phyloP scores from a whole-genome alignment of 768 basidiomycete species.

The Psilocybe subaeruginosa region DNA sequence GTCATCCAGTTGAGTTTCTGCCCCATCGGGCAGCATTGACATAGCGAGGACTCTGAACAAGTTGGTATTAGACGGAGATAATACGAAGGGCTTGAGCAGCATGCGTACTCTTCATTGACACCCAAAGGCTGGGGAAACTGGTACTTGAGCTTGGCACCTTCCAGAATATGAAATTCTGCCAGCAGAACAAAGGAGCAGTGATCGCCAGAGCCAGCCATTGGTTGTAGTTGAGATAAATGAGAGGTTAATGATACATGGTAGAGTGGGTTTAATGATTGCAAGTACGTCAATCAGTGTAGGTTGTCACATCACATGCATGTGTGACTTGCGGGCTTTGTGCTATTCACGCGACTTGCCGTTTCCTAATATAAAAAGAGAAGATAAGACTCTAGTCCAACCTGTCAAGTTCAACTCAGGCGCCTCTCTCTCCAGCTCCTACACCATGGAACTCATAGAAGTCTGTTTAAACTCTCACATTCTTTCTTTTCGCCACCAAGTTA shows the following conservation, averaged over 20 bases:
- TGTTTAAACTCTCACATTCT: constrained; percentile 17
- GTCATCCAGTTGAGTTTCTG: constrained; percentile 92
- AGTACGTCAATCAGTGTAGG: not conserved
- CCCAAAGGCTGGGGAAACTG: constrained; percentile 96
- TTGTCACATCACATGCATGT: not conserved
- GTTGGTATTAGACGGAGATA: constrained; percentile 11
- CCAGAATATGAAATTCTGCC: constrained; percentile 98
- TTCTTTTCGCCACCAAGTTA: constrained; percentile 25
- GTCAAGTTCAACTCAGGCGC: too few species aligned
- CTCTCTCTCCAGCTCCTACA: too few species aligned
- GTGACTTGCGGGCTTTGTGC: not conserved
- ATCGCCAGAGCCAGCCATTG: constrained; percentile 62
- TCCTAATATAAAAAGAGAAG: too few species aligned
- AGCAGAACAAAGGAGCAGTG: constrained; percentile 93
- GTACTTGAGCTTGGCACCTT: constrained; percentile 91
- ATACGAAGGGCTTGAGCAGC: not conserved
- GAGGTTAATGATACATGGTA: not conserved
- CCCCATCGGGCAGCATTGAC: constrained; percentile 98
- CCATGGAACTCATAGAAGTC: constrained; percentile 35
- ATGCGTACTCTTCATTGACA: constrained; percentile 86
- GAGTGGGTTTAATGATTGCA: not conserved
- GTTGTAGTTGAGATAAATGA: not conserved
- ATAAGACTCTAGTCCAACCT: not conserved
- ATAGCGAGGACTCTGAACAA: constrained; percentile 82
- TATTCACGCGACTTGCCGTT: not conserved